Conservation (phyloP, 345 rosid species). For the Acer yangbiense region DNA sequence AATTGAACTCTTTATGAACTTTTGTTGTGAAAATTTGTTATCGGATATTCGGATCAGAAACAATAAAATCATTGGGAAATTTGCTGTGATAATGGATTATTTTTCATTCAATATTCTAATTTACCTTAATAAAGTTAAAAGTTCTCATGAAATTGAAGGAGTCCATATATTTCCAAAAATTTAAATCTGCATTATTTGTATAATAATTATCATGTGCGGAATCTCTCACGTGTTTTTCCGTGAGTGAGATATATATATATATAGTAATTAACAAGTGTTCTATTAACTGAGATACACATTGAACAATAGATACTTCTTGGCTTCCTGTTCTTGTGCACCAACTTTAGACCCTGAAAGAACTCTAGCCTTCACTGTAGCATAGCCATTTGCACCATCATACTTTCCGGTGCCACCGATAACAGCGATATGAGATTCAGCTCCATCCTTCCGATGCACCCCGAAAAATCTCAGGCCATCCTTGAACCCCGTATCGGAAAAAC, state of each 20-base stretch:
- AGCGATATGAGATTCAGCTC: conserved; percentile 48
- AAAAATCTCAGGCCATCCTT: conserved; percentile 52
- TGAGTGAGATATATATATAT: too few species aligned
- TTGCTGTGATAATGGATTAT: background rate
- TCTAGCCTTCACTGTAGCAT: conserved; percentile 42
- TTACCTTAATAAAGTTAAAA: too few species aligned
- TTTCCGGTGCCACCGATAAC: conserved; percentile 57
- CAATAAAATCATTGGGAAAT: background rate
- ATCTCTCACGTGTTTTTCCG: too few species aligned
- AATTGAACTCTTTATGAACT: too few species aligned
- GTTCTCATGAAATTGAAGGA: too few species aligned
- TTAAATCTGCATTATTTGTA: too few species aligned
- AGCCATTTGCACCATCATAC: conserved; percentile 51
- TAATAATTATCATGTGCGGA: too few species aligned
- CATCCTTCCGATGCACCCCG: conserved; percentile 40
- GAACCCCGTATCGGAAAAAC: conserved; percentile 18
- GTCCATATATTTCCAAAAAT: too few species aligned
- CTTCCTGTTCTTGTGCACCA: conserved; percentile 10
- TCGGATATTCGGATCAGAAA: too few species aligned
- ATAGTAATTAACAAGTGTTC: too few species aligned
- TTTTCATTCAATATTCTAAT: too few species aligned
- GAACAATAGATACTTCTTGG: conserved; percentile 30
- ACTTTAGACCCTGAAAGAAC: conserved; percentile 5
- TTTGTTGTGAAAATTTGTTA: too few species aligned
- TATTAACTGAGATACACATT: conserved; percentile 41